These are phyloP conservation scores for Hypsizygus marmoreus DNA, from an alignment of 768 basidiomycete species.

Conservation along the genomic window DNA sequence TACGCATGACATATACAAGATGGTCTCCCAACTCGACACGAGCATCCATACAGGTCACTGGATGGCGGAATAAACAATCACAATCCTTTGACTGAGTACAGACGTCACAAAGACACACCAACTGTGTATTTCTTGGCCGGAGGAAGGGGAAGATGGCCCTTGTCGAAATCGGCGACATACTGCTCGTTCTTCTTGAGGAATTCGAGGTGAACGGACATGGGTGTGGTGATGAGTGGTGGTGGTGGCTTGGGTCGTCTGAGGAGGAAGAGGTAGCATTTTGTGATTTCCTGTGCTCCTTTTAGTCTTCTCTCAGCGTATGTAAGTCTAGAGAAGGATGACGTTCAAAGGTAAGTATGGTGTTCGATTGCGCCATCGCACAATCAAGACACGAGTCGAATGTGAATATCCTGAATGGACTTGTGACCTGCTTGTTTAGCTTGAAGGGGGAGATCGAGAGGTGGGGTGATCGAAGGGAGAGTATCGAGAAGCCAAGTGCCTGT, in stretches of 20 bases:
- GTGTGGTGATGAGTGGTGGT: neutral
- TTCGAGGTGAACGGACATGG: conserved; percentile 31
- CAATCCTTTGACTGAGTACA: too few species aligned
- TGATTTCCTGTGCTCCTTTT: neutral
- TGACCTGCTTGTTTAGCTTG: too few species aligned
- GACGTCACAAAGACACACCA: conserved; percentile 26
- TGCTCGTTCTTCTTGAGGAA: conserved; percentile 43
- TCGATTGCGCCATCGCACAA: conserved; percentile 12
- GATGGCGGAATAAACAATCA: neutral
- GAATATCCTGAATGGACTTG: too few species aligned
- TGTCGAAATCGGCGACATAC: conserved; percentile 49
- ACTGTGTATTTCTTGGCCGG: conserved; percentile 36
- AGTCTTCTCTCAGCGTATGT: too few species aligned
- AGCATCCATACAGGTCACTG: conserved; percentile 77
- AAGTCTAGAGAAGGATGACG: too few species aligned
- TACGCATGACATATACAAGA: neutral
- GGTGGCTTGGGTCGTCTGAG: neutral
- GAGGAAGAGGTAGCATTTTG: neutral
- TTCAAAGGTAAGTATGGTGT: too few species aligned
- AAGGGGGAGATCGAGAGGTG: too few species aligned
- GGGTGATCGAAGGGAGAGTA: too few species aligned
- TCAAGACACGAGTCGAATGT: neutral
- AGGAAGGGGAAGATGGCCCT: conserved; percentile 36
- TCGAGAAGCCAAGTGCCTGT: too few species aligned
- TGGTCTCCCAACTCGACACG: conserved; percentile 55